These are phyloP conservation scores for Yamadazyma kanchanaburiensis DNA, from an alignment of 1,139 yeast genomes.

Conservation along the genomic window DNA sequence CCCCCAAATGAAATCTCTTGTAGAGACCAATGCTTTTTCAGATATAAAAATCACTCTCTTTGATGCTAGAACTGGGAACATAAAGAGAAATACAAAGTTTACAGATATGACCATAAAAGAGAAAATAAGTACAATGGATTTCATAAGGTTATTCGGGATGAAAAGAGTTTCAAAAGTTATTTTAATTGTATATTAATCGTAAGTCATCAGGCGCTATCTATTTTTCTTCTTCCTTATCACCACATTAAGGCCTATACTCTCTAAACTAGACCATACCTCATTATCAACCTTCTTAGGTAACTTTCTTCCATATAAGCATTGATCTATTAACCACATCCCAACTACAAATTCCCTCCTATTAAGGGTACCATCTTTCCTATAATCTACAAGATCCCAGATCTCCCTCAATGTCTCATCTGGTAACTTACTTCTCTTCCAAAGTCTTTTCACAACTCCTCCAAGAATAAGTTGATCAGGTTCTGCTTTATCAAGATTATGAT, in stretches of 20 bases:
- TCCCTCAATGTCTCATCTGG: conserved; percentile 59
- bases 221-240: conserved; percentile 34
- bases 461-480: conserved; percentile 45
- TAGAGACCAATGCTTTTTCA: neutral
- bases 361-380: conserved; percentile 70
- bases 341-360: conserved; percentile 81
- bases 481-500: conserved; percentile 32
- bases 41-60: conserved; percentile 11
- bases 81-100: conserved; percentile 15
- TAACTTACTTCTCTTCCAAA: conserved; percentile 78
- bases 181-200: conserved; percentile 12
- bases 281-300: conserved; percentile 63
- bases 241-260: conserved; percentile 42
- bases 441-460: conserved; percentile 66
- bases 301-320: conserved; percentile 90
- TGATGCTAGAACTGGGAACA: conserved; percentile 8
- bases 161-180: conserved; percentile 21
- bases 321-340: conserved; percentile 96
- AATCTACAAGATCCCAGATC: conserved; percentile 82
- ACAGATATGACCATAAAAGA: conserved; percentile 16
- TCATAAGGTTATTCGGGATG: conserved; percentile 42
- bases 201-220: conserved; percentile 9
- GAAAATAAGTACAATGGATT: conserved; percentile 31
- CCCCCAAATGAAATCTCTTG: conserved; percentile 32
- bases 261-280: conserved; percentile 66